Base-by-base conservation (phyloP, 805 yeast genomes). In the Saturnispora hagleri region DNA sequence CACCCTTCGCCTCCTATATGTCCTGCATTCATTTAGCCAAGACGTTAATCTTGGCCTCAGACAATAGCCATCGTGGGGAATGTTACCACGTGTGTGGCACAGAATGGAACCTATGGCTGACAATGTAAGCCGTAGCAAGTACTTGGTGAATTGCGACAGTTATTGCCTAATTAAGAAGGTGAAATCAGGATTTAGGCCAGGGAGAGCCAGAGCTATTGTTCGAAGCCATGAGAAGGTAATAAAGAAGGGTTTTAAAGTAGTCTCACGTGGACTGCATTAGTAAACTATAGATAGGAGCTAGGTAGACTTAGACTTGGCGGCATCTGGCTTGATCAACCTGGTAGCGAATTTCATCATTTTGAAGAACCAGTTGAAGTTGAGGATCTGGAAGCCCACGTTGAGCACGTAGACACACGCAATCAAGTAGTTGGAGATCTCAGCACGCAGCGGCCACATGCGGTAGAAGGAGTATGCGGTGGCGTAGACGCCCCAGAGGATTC, bases 401-500 rank as follows among this genome's bases (percentile, higher is more conserved):
- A 87, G 67, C 0, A 62, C 54, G 55, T 88, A 69, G 20, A 85
- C 74, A 2, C 75, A 51, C 3, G 69, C 46, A 0, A 89, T 77
- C 45, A 80, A 65, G 59, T 75, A 64, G 3, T 57, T 20, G 13
- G 84, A 81, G 31, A 73, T 68, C 54, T 69, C 66, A 31, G 64
- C 63, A 38, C 76, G 66, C 24, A 69, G 62, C 18, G 69, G 71
- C 66, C 76, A 68, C 13, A 75, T 71, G 12, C 62, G 56, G 61
- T 63, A 71, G 62, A 84, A 69, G 53, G 81, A 81, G 12, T 56
- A 49, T n/a, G 76, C 70, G 20, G 89, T 85, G 13, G 95, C 88
- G 55, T 78, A 79, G 64, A 84, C 79, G 0, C 99, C 99, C 93
- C 97, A 88, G 9, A 84, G 64, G 43, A 93, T 82, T 59, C 99